Evolutionary conservation across 2,329 filamentous ascomycete genomes (phyloP).

Genomic region (Rasamsonia emersonii): DNA sequence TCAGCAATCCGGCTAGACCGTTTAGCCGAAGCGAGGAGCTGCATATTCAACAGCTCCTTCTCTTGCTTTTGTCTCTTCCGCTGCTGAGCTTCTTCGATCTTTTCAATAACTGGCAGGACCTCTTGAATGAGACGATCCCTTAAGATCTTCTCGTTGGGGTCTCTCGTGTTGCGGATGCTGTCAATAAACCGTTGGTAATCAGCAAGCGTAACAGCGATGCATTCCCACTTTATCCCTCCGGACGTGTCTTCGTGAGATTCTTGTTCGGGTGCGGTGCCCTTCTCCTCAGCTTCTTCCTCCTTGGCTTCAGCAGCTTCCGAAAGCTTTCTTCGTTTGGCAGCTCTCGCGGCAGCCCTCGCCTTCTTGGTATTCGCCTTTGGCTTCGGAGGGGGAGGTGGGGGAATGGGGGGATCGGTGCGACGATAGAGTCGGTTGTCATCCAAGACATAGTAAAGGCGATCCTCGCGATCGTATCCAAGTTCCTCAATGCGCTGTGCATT

Average conservation of each 20-base stretch:
- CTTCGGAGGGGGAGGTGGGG: slow-evolving; percentile 49
- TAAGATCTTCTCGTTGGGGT: slow-evolving; percentile 76
- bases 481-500: slow-evolving; percentile 35
- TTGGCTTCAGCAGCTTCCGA: slow-evolving; percentile 33
- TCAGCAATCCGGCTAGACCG: slow-evolving; percentile 80
- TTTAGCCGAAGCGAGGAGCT: slow-evolving; percentile 89
- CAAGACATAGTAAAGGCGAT: slow-evolving; percentile 79
- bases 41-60: slow-evolving; percentile 69
- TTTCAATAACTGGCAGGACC: slow-evolving; percentile 75
- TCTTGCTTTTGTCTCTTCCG: slow-evolving; percentile 67
- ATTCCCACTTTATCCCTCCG: slow-evolving; percentile 80
- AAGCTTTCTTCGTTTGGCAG: slow-evolving; percentile 62
- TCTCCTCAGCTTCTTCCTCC: slow-evolving; percentile 37
- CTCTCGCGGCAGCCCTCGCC: slow-evolving; percentile 53
- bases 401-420: slow-evolving; percentile 63
- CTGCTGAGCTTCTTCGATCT: slow-evolving; percentile 58
- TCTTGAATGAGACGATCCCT: slow-evolving; percentile 64
- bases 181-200: slow-evolving; percentile 68
- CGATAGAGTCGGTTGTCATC: slow-evolving; percentile 93
- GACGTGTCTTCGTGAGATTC: slow-evolving; percentile 52
- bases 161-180: slow-evolving; percentile 64
- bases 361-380: slow-evolving; percentile 59
- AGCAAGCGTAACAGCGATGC: slow-evolving; percentile 69
- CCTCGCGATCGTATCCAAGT: slow-evolving; percentile 74
- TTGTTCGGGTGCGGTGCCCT: slow-evolving; percentile 25